Base-by-base conservation (phyloP, 169 alveolate species). In the Plasmodium berghei region DNA sequence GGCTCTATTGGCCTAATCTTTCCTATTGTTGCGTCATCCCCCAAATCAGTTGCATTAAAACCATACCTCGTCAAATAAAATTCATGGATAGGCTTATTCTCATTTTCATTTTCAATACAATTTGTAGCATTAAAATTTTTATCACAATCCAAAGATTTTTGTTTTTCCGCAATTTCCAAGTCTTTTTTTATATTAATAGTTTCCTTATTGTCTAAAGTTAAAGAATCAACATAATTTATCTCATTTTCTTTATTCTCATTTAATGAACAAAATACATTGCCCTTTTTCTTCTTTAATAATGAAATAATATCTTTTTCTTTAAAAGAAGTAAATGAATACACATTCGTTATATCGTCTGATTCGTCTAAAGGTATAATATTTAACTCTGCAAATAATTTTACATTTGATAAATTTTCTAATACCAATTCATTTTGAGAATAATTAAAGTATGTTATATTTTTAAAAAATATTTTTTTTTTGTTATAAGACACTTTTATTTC, bases 401-500 rank as follows among this genome's bases (percentile, higher is more conserved):
- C 75, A 49, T 83, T 66, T 42, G 90, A 67, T 48, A 34, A 22
- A 67, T 83, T 83, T 83, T 83, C 83, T 26, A 83, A 46, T 14
- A 69, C 16, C 20, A 83, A 54, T 42, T 83, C 67, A 48, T 72
- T 67, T 72, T 83, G 26, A 16, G 90, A 66, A 83, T 83, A 83
- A 55, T 83, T 83, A 34, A 83, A 67, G 59, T 67, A 83, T 12
- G 90, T 80, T 12, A 83, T 72, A 83, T 83, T 83, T 83, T 66
- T 66, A 48, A 83, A 83, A 67, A 28, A 3, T 54, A 83, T 34
- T 83, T 83, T 83, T 83, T 83, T 83, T 56, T 83, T 67, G 58
- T 58, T 67, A 83, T 48, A 83, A 24, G 73, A 66, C 54, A 83
- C 67, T 83, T 83, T 83, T 66, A 83, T 46, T 83, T 83, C 90